Evolutionary conservation across 1,139 yeast species (phyloP).

Genomic region (Geotrichum reessii): DNA sequence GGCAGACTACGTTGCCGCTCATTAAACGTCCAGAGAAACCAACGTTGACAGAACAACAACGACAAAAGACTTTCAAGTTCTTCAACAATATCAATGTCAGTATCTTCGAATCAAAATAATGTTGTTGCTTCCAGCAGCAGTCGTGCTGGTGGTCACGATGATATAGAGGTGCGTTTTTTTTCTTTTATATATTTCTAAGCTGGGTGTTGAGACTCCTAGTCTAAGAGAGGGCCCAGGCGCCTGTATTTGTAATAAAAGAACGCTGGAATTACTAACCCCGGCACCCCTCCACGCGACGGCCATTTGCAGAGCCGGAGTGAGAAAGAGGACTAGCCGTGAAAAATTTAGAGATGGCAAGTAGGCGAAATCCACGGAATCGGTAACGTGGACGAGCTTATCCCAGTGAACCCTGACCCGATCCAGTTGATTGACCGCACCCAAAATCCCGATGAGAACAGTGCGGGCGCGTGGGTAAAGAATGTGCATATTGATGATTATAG

Average conservation of each 20-base stretch:
- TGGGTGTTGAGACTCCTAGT: background rate
- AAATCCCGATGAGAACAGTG: conserved; percentile 11
- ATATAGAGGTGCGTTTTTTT: background rate
- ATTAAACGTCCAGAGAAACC: background rate
- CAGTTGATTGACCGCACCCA: conserved; percentile 12
- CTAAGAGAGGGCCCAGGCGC: too few species aligned
- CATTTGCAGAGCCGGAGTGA: background rate
- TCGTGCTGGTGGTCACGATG: background rate
- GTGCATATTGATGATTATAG: conserved; percentile 41
- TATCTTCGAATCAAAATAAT: background rate
- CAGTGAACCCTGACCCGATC: conserved; percentile 14
- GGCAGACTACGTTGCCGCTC: background rate
- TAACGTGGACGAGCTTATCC: conserved; percentile 7
- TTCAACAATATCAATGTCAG: background rate
- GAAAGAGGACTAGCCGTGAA: background rate
- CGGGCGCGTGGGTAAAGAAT: conserved; percentile 37
- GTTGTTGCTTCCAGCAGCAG: background rate
- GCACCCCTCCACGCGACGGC: background rate
- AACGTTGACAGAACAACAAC: background rate
- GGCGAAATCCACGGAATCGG: conserved; percentile 16
- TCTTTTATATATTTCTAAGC: background rate
- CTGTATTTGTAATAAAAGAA: background rate
- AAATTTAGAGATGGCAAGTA: conserved; percentile 15
- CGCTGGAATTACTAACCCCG: background rate
- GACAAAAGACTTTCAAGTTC: background rate